Evolutionary conservation across 257 asterid species (phyloP).

Genomic region (Lavandula angustifolia): DNA sequence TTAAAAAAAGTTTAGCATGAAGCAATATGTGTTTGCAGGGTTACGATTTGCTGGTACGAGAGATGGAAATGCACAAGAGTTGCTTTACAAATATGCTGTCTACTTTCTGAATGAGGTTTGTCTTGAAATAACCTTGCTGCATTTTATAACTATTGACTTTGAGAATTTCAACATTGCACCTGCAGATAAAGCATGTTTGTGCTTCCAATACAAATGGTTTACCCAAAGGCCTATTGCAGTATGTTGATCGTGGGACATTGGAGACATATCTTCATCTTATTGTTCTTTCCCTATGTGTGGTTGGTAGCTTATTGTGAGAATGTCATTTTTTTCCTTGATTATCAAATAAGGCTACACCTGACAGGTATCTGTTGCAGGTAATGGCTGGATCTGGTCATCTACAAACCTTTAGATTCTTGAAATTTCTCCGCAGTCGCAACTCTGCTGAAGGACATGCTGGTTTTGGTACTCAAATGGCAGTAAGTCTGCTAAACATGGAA

Average conservation of each 20-base stretch:
- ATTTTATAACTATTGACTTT: conserved; percentile 23
- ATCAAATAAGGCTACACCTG: conserved; percentile 24
- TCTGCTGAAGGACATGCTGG: conserved; percentile 72
- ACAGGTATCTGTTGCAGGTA: conserved; percentile 55
- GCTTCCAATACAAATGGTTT: conserved; percentile 51
- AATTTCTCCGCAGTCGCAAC: conserved; percentile 81
- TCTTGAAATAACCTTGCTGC: conserved; percentile 31
- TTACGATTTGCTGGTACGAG: conserved; percentile 94
- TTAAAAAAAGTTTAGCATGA: conserved; percentile 1
- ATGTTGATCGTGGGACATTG: conserved; percentile 89
- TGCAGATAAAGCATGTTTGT: conserved; percentile 87
- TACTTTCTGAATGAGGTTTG: conserved; percentile 91
- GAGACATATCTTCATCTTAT: conserved; percentile 96
- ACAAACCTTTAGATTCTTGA: conserved; percentile 76
- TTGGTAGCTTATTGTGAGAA: conserved; percentile 37
- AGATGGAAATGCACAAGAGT: conserved; percentile 87
- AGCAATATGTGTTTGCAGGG: conserved; percentile 50
- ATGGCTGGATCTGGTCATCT: conserved; percentile 99
- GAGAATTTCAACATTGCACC: conserved; percentile 27
- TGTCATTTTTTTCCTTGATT: conserved; percentile 9
- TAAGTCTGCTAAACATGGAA: conserved; percentile 47
- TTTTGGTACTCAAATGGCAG: conserved; percentile 90
- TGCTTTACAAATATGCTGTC: conserved; percentile 79
- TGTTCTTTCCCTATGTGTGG: conserved; percentile 95
- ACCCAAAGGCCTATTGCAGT: conserved; percentile 74